Percentiles rank a stretch among this genome's conserved stretches.
Conservation (phyloP, 176 grass and related monocot species). For the Panicum miliaceum region DNA sequence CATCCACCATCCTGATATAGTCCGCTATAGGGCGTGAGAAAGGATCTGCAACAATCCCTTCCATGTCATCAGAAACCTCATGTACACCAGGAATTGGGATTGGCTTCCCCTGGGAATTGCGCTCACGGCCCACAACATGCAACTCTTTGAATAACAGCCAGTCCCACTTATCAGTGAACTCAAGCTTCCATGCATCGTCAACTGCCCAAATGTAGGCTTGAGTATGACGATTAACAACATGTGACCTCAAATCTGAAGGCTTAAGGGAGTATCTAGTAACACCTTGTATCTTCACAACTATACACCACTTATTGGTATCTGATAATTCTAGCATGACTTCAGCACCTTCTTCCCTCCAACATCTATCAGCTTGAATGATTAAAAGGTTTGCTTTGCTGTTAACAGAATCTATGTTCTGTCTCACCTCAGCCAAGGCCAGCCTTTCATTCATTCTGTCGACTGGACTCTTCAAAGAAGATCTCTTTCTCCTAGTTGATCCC, state of each 20-base stretch:
- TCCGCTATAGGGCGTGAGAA: constrained; percentile 66
- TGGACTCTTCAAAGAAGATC: constrained; percentile 66
- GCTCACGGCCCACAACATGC: constrained; percentile 67
- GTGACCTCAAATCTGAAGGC: constrained; percentile 67
- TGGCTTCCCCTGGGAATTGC: constrained; percentile 57
- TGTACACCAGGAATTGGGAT: constrained; percentile 75
- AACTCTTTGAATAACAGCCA: constrained; percentile 96
- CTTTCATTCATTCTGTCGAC: constrained; percentile 64
- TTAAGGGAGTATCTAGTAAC: constrained; percentile 59
- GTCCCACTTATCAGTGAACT: constrained; percentile 82
- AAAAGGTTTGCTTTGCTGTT: constrained; percentile 75
- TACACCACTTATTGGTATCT: constrained; percentile 73
- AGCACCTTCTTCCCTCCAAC: constrained; percentile 88
- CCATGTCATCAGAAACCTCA: constrained; percentile 54
- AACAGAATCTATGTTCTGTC: constrained; percentile 76
- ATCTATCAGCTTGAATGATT: constrained; percentile 64
- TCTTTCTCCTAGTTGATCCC: constrained; percentile 61
- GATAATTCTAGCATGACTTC: constrained; percentile 65
- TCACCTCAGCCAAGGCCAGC: constrained; percentile 65
- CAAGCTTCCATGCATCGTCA: constrained; percentile 83
- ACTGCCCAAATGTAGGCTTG: constrained; percentile 87
- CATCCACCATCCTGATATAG: constrained; percentile 67
- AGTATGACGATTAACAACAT: constrained; percentile 80
- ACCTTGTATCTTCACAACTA: constrained; percentile 75
- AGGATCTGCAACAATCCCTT: constrained; percentile 38